Evolutionary conservation across 441 rosid species (phyloP).

Genomic region (Aleurites moluccanus): DNA sequence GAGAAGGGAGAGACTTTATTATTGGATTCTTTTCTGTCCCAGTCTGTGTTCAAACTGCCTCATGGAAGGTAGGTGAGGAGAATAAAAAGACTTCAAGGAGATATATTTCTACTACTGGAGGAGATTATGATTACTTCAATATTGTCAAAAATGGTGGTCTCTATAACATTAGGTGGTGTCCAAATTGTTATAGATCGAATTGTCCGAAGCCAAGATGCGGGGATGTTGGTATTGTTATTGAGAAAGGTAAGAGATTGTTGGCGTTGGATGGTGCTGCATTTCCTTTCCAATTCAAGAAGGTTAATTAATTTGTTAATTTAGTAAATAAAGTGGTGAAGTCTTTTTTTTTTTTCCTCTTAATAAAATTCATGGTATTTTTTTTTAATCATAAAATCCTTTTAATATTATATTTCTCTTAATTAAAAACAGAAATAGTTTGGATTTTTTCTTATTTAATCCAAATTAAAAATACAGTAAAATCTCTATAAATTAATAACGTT

Average conservation of each 20-base stretch:
- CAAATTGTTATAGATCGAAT: neutral
- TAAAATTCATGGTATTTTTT: too few species aligned
- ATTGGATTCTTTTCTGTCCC: constrained; percentile 3
- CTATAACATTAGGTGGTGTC: constrained; percentile 20
- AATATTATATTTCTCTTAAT: too few species aligned
- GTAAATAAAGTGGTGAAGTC: too few species aligned
- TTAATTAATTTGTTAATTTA: neutral
- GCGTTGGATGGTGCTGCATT: constrained; percentile 24
- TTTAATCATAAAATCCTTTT: too few species aligned
- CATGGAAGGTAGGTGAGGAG: constrained; percentile 12
- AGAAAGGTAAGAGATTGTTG: constrained; percentile 17
- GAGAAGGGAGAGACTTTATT: constrained; percentile 10
- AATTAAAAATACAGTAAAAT: too few species aligned
- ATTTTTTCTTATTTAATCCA: too few species aligned
- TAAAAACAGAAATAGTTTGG: too few species aligned
- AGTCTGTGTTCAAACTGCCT: neutral
- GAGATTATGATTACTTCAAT: neutral
- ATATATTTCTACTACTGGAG: constrained; percentile 2
- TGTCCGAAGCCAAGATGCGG: constrained; percentile 10
- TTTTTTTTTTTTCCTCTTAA: too few species aligned
- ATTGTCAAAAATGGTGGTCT: constrained; percentile 1
- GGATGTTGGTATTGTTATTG: constrained; percentile 15
- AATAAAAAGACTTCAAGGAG: constrained; percentile 15
- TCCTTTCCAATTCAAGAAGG: constrained; percentile 18
- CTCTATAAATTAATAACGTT: too few species aligned